Conservation (phyloP, 1,284 basidiomycete species). For the Puccinia coronata region DNA sequence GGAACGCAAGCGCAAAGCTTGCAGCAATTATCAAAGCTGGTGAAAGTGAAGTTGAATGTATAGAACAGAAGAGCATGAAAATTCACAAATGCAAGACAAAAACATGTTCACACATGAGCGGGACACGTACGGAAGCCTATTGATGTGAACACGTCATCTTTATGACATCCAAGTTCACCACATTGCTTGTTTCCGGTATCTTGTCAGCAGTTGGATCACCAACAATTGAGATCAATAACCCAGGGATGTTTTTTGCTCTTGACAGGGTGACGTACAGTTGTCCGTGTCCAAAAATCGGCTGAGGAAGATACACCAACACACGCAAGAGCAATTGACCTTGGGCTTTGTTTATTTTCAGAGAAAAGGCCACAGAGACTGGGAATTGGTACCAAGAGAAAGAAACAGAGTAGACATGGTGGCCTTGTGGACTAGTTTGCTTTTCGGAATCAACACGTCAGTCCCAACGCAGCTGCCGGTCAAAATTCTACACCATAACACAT, state of each 20-base stretch:
- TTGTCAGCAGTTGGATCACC: not conserved
- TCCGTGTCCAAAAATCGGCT: slow-evolving; percentile 17
- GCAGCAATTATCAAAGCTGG: too few species aligned
- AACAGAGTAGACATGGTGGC: not conserved
- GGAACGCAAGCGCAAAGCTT: too few species aligned
- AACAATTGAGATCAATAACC: not conserved
- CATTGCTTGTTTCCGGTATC: not conserved
- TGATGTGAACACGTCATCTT: too few species aligned
- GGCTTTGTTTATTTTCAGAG: slow-evolving; percentile 27
- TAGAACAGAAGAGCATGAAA: too few species aligned
- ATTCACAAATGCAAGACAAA: too few species aligned
- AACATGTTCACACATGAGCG: too few species aligned
- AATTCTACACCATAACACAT: slow-evolving; percentile 7
- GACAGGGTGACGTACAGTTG: slow-evolving; percentile 22
- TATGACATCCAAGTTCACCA: not conserved
- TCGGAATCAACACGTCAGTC: not conserved
- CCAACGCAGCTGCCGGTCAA: not conserved
- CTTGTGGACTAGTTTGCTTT: not conserved
- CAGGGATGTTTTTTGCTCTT: not conserved
- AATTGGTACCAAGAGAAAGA: slow-evolving; percentile 1
- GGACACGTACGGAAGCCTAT: too few species aligned
- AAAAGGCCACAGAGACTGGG: not conserved
- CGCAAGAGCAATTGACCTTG: not conserved
- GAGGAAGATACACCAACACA: not conserved
- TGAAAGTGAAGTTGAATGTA: too few species aligned